These are phyloP conservation scores for Peltaster fructicola DNA, from an alignment of 2,329 filamentous ascomycete genomes.

Conservation along the genomic window DNA sequence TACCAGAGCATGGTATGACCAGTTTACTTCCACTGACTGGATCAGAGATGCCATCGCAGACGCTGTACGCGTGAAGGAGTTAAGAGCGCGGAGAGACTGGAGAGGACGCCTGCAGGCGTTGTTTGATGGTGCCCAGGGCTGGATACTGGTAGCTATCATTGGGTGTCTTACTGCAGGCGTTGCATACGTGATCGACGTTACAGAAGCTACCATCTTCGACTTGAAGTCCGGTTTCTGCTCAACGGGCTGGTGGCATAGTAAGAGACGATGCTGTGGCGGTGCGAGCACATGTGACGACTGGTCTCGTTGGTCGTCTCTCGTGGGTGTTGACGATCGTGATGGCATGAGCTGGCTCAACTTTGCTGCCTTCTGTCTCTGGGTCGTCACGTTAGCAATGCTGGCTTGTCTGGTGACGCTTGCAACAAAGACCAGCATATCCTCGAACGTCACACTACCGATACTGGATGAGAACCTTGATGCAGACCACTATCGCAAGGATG, in stretches of 20 bases:
- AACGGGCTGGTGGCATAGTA: slow-evolving; percentile 50
- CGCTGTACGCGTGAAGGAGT: slow-evolving; percentile 68
- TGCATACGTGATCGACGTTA: slow-evolving; percentile 78
- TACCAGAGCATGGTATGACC: slow-evolving; percentile 94
- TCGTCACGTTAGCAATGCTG: slow-evolving; percentile 48
- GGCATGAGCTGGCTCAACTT: slow-evolving; percentile 52
- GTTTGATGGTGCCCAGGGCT: slow-evolving; percentile 80
- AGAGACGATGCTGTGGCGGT: slow-evolving; percentile 46
- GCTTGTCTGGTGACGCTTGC: slow-evolving; percentile 68
- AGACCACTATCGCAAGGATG: slow-evolving; percentile 27
- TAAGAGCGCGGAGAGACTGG: slow-evolving; percentile 67
- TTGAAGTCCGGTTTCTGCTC: slow-evolving; percentile 79
- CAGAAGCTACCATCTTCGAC: slow-evolving; percentile 73
- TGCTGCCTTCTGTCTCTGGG: slow-evolving; percentile 53
- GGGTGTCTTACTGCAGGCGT: slow-evolving; percentile 70
- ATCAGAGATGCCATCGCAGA: slow-evolving; percentile 95
- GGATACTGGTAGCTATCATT: slow-evolving; percentile 81
- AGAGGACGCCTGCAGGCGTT: slow-evolving; percentile 59
- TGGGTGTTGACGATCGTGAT: slow-evolving; percentile 36
- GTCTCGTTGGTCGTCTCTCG: slow-evolving; percentile 48
- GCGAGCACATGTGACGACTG: slow-evolving; percentile 40
- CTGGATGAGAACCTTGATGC: slow-evolving; percentile 86
- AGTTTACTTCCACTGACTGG: slow-evolving; percentile 96
- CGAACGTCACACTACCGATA: slow-evolving; percentile 68
- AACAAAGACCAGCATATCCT: slow-evolving; percentile 90